Evolutionary conservation across 2,329 filamentous ascomycete genomes (phyloP).

Genomic region (Monilinia aucupariae): DNA sequence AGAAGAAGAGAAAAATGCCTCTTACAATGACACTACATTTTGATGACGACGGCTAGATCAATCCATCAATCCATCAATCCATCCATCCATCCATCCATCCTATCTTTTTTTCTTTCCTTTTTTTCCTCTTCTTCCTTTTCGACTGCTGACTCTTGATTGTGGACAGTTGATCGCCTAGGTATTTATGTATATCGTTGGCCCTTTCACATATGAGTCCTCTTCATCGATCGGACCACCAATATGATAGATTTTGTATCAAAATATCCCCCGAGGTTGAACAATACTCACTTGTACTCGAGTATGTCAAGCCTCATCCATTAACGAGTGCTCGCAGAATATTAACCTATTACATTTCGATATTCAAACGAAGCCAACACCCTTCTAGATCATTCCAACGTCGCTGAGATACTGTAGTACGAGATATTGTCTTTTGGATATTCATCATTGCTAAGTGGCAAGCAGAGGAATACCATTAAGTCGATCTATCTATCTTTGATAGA

Average conservation of each 20-base stretch:
- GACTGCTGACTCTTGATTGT: too few species aligned
- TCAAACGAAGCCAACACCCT: background rate
- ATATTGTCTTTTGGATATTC: background rate
- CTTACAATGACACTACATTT: slow-evolving; percentile 3
- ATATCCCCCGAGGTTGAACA: background rate
- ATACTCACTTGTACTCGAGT: too few species aligned
- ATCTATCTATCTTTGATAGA: background rate
- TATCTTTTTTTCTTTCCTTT: background rate
- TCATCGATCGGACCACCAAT: too few species aligned
- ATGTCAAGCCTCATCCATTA: background rate
- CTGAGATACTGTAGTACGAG: background rate
- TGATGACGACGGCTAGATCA: slow-evolving; percentile 3
- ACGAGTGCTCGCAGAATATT: too few species aligned
- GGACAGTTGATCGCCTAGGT: too few species aligned
- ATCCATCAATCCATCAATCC: too few species aligned
- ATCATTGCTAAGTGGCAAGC: slow-evolving; percentile 4
- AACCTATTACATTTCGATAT: background rate
- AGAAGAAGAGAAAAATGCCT: background rate
- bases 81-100: too few species aligned
- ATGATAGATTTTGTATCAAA: background rate
- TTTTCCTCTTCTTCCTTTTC: too few species aligned
- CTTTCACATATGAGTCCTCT: too few species aligned
- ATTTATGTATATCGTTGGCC: too few species aligned
- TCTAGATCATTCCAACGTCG: slow-evolving; percentile 2
- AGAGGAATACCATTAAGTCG: background rate